Percentiles rank a stretch among this genome's conserved stretches.
phyloP scores from a whole-genome alignment of 2,329 filamentous ascomycete species.

The Zasmidium angulare region DNA sequence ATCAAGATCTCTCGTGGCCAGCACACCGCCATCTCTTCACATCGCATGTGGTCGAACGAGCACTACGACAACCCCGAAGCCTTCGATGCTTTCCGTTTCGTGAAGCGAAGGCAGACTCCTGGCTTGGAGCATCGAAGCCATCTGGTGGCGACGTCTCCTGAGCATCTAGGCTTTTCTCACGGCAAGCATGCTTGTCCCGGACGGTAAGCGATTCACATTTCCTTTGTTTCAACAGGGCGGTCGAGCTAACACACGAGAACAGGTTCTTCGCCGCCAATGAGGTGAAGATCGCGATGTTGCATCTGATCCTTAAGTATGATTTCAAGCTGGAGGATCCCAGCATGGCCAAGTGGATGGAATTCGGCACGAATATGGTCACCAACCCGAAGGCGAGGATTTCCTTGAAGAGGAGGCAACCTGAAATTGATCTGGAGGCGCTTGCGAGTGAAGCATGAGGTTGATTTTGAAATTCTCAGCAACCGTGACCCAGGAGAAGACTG shows the following conservation, averaged over 20 bases:
- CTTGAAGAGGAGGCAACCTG: slow-evolving; percentile 12
- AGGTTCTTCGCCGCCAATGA: slow-evolving; percentile 38
- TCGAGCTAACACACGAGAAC: slow-evolving; percentile 23
- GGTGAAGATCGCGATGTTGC: slow-evolving; percentile 35
- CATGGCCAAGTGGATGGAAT: slow-evolving; percentile 7
- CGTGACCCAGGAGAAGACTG: too few relatives aligned
- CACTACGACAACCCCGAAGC: slow-evolving; percentile 22
- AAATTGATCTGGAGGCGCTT: slow-evolving; percentile 17
- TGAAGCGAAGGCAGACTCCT: slow-evolving; percentile 19
- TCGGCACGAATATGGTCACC: slow-evolving; percentile 11
- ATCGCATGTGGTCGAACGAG: slow-evolving; percentile 15
- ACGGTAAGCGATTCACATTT: neutral
- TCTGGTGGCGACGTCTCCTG: slow-evolving; percentile 20
- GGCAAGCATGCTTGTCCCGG: slow-evolving; percentile 26
- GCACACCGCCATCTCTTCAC: slow-evolving; percentile 15
- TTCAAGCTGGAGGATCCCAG: slow-evolving; percentile 25
- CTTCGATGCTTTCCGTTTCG: slow-evolving; percentile 28
- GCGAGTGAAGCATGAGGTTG: slow-evolving; percentile 21
- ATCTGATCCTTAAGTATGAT: slow-evolving; percentile 38
- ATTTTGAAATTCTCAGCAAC: neutral
- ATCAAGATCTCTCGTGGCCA: slow-evolving; percentile 26
- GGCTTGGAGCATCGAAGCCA: slow-evolving; percentile 21
- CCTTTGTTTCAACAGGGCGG: too few relatives aligned
- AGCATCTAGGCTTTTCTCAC: slow-evolving; percentile 31
- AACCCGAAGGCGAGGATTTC: slow-evolving; percentile 15